Percentiles rank a stretch among this genome's conserved stretches.
Conservation (phyloP, 108 stramenopile species). For the Cyclotella atomus region DNA sequence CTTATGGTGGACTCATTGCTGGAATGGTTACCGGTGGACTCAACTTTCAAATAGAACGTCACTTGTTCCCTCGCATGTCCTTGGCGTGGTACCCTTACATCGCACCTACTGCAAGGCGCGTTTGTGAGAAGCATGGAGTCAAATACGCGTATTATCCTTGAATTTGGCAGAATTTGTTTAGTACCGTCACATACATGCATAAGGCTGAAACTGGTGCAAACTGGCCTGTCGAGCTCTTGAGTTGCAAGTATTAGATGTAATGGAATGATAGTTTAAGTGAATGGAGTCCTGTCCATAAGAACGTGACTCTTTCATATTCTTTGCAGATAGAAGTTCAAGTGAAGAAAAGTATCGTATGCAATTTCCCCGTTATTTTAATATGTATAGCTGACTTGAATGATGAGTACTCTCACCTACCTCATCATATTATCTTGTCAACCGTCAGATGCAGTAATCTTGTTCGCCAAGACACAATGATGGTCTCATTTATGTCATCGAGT, state of each 20-base stretch:
- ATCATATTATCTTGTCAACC: too few species aligned
- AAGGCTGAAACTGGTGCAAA: slow-evolving; percentile 73
- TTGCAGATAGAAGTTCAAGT: too few species aligned
- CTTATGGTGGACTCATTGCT: slow-evolving; percentile 89
- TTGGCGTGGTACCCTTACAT: slow-evolving; percentile 97
- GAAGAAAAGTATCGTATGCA: too few species aligned
- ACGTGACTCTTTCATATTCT: too few species aligned
- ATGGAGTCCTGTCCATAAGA: too few species aligned
- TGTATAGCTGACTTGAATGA: too few species aligned
- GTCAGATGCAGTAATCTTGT: too few species aligned
- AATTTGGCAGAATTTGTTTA: slow-evolving; percentile 77
- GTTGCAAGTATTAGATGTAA: slow-evolving; percentile 56
- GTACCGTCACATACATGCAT: slow-evolving; percentile 85
- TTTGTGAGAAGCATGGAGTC: slow-evolving; percentile 94
- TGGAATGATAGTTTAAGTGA: too few species aligned
- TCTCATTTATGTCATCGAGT: too few species aligned
- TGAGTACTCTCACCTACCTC: too few species aligned
- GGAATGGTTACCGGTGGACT: slow-evolving; percentile 90
- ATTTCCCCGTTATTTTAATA: too few species aligned
- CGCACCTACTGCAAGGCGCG: slow-evolving; percentile 91
- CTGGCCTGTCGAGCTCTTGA: slow-evolving; percentile 65
- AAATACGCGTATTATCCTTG: slow-evolving; percentile 90
- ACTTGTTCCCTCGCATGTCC: slow-evolving; percentile 92
- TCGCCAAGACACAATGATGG: too few species aligned
- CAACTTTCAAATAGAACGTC: slow-evolving; percentile 95